A percentile compares a stretch with the other conserved stretches of the same genome.
Evolutionary conservation across 768 basidiomycete species (phyloP).

Genomic region (Amanita inopinata): DNA sequence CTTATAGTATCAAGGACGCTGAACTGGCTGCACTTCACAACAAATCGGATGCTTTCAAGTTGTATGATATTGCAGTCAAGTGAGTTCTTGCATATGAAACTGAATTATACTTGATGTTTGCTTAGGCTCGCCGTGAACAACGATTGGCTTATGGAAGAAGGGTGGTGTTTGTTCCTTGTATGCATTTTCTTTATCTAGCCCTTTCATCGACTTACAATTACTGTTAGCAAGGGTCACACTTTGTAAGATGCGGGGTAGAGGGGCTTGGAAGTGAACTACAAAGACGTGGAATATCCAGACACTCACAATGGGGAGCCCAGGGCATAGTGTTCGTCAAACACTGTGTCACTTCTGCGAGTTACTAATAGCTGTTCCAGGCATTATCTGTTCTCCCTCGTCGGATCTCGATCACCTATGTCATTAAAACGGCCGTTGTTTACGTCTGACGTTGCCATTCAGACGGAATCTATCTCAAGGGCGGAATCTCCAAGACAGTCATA

Average conservation of each 20-base stretch:
- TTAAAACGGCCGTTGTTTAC: conserved; percentile 48
- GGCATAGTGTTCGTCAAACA: conserved; percentile 52
- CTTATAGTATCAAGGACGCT: conserved; percentile 39
- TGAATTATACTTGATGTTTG: too few species aligned
- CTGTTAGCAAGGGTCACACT: conserved; percentile 59
- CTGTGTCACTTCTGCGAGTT: background rate
- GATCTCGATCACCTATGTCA: conserved; percentile 34
- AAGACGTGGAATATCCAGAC: conserved; percentile 52
- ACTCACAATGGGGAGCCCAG: conserved; percentile 64
- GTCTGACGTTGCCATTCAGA: conserved; percentile 56
- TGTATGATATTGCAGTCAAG: conserved; percentile 66
- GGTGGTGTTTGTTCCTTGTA: conserved; percentile 57
- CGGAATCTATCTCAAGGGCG: conserved; percentile 29
- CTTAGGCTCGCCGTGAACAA: conserved; percentile 51
- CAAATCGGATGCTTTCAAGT: conserved; percentile 47
- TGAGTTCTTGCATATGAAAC: too few species aligned
- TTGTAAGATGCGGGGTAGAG: conserved; percentile 54
- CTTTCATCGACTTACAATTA: conserved; percentile 5
- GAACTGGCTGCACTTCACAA: conserved; percentile 54
- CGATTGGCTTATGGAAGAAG: conserved; percentile 67
- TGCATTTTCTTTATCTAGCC: conserved; percentile 1
- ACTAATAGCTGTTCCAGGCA: conserved; percentile 24
- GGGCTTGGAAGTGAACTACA: conserved; percentile 60
- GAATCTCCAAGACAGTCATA: conserved; percentile 19
- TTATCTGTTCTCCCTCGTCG: conserved; percentile 37